Percentiles rank a stretch among this genome's conserved stretches.
phyloP scores from a whole-genome alignment of 805 yeast species.

The Yamadazyma tumulicola region DNA sequence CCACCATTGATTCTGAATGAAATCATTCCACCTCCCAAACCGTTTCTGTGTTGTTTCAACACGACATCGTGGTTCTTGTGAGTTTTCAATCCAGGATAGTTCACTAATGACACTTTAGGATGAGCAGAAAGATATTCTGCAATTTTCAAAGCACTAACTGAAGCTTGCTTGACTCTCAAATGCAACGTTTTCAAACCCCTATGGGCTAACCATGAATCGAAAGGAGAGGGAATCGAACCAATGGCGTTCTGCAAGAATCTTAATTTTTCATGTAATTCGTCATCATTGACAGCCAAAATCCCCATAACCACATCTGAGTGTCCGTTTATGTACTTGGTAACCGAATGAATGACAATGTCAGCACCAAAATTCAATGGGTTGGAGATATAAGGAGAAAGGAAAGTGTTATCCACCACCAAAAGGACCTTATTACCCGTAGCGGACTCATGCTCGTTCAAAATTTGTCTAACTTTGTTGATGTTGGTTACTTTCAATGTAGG shows the following conservation, averaged over 20 bases:
- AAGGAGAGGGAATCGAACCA: slow-evolving; percentile 87
- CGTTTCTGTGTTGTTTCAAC: slow-evolving; percentile 71
- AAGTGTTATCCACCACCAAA: slow-evolving; percentile 84
- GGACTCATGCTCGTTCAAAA: slow-evolving; percentile 44
- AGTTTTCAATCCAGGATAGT: slow-evolving; percentile 77
- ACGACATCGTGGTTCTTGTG: slow-evolving; percentile 66
- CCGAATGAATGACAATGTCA: slow-evolving; percentile 84
- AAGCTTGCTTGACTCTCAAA: slow-evolving; percentile 70
- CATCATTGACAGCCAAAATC: slow-evolving; percentile 67
- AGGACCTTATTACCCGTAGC: slow-evolving; percentile 49
- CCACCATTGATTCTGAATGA: slow-evolving; percentile 85
- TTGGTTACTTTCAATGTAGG: slow-evolving; percentile 82
- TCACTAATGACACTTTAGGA: slow-evolving; percentile 59
- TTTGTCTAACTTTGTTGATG: slow-evolving; percentile 56
- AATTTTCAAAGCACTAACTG: slow-evolving; percentile 61
- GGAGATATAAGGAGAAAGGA: slow-evolving; percentile 81
- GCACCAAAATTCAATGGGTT: slow-evolving; percentile 84
- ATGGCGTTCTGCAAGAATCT: slow-evolving; percentile 82
- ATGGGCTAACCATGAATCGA: slow-evolving; percentile 91
- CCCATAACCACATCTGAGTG: slow-evolving; percentile 92
- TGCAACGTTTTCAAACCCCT: slow-evolving; percentile 87
- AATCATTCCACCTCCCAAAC: slow-evolving; percentile 89
- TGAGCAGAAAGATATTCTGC: slow-evolving; percentile 58
- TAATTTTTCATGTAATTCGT: slow-evolving; percentile 56
- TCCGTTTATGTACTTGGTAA: slow-evolving; percentile 87